Conservation (phyloP, 257 asterid species). For the Misopates orontium region DNA sequence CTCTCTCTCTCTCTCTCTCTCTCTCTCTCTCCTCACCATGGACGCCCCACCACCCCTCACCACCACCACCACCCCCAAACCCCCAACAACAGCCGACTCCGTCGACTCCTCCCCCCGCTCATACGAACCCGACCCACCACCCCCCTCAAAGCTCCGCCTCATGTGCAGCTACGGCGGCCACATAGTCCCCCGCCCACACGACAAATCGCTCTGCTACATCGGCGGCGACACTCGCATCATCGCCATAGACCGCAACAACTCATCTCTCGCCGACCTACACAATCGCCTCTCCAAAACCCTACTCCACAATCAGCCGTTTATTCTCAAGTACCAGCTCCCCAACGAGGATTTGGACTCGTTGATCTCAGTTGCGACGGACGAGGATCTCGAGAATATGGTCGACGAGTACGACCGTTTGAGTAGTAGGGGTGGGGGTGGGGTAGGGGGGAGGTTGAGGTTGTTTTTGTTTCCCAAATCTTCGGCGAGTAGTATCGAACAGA, state of each 20-base stretch:
- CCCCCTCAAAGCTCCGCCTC: constrained; percentile 67
- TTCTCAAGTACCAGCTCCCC: constrained; percentile 78
- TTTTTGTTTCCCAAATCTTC: constrained; percentile 44
- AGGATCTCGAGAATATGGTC: constrained; percentile 88
- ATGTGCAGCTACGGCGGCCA: constrained; percentile 98
- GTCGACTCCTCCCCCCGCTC: constrained; percentile 72
- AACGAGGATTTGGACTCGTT: constrained; percentile 88
- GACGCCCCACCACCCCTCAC: constrained; percentile 57
- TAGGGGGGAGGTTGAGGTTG: constrained; percentile 60
- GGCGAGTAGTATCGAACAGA: constrained; percentile 40
- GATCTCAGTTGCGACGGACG: constrained; percentile 76
- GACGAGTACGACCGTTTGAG: constrained; percentile 86
- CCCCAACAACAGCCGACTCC: constrained; percentile 46
- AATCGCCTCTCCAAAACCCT: constrained; percentile 76
- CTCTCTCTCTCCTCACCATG: constrained; percentile 45
- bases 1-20: constrained; percentile 6
- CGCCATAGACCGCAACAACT: constrained; percentile 67
- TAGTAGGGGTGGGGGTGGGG: not conserved
- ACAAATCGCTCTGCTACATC: constrained; percentile 76
- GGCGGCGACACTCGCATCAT: constrained; percentile 94
- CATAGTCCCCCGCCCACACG: constrained; percentile 94
- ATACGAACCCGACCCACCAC: constrained; percentile 50
- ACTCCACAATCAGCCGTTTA: constrained; percentile 50
- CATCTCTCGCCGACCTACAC: constrained; percentile 59
- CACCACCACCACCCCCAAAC: constrained; percentile 27